A percentile compares a stretch with the other conserved stretches of the same genome.
Evolutionary conservation across 2,329 filamentous ascomycete species (phyloP).

Genomic region (Penicillium sclerotiorum): DNA sequence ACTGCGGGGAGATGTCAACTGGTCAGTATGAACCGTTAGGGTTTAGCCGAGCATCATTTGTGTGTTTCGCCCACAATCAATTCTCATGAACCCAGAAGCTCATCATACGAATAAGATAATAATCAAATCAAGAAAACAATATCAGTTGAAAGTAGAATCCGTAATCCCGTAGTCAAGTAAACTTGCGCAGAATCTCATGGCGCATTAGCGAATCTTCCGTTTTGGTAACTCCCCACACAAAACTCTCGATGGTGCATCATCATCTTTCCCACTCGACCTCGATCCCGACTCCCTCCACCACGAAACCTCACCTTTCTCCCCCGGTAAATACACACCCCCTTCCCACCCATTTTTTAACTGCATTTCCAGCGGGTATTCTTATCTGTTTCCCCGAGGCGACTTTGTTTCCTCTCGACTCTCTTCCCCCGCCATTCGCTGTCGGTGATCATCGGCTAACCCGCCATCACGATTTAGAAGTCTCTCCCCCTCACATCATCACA

Average conservation of each 20-base stretch:
- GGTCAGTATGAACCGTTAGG: constrained; percentile 27
- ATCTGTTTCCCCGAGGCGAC: too few relatives aligned
- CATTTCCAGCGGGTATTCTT: neutral
- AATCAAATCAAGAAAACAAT: neutral
- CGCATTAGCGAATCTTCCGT: constrained; percentile 27
- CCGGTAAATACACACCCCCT: constrained; percentile 3
- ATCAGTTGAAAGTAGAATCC: neutral
- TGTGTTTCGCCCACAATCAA: constrained; percentile 28
- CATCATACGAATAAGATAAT: too few relatives aligned
- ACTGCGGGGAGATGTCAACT: neutral
- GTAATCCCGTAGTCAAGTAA: neutral
- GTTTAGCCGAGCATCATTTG: constrained; percentile 39
- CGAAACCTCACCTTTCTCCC: neutral
- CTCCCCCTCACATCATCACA: constrained; percentile 40
- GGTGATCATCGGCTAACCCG: constrained; percentile 21
- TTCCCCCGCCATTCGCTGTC: constrained; percentile 1
- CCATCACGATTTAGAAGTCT: constrained; percentile 10
- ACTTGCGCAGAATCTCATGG: constrained; percentile 7
- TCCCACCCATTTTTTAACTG: neutral
- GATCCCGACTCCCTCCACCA: constrained; percentile 1
- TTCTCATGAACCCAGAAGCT: neutral
- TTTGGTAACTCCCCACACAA: constrained; percentile 31
- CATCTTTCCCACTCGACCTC: constrained; percentile 6
- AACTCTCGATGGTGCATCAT: constrained; percentile 20
- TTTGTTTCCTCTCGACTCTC: neutral